phyloP scores from a whole-genome alignment of 495 filamentous ascomycete genomes.

The Aspergillus conjunctus region DNA sequence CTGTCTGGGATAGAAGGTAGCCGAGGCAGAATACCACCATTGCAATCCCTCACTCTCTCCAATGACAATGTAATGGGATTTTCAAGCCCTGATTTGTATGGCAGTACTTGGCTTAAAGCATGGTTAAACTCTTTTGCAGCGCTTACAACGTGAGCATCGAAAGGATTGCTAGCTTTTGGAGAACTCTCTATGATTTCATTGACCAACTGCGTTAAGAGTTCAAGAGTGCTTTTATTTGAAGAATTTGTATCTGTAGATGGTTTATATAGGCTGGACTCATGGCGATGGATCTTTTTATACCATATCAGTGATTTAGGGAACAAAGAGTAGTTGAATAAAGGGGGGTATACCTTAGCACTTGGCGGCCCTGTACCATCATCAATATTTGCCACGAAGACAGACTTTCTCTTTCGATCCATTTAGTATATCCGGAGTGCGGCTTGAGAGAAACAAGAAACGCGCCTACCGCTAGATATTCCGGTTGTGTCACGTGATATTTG shows the following conservation, averaged over 20 bases:
- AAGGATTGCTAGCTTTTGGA: neutral
- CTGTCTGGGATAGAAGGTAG: constrained; percentile 62
- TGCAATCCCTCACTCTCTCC: neutral
- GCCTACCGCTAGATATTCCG: neutral
- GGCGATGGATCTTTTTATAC: neutral
- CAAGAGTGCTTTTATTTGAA: neutral
- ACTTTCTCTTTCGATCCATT: constrained; percentile 29
- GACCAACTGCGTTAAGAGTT: neutral
- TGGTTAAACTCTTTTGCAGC: neutral
- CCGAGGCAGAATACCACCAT: constrained; percentile 39
- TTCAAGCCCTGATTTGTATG: neutral
- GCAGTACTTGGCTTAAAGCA: neutral
- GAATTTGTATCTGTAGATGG: neutral
- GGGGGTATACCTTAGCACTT: constrained; percentile 15
- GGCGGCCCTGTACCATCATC: constrained; percentile 9
- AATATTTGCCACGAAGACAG: constrained; percentile 9
- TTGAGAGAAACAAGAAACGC: neutral
- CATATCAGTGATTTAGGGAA: constrained; percentile 7
- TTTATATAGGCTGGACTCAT: neutral
- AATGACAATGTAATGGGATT: neutral
- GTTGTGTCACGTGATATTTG: constrained; percentile 17
- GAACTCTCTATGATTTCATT: neutral
- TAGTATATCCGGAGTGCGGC: too few species aligned
- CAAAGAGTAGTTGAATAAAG: neutral
- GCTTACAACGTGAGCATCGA: neutral